Evolutionary conservation across 2,329 filamentous ascomycete genomes (phyloP).

Genomic region (Clonostachys byssicola): DNA sequence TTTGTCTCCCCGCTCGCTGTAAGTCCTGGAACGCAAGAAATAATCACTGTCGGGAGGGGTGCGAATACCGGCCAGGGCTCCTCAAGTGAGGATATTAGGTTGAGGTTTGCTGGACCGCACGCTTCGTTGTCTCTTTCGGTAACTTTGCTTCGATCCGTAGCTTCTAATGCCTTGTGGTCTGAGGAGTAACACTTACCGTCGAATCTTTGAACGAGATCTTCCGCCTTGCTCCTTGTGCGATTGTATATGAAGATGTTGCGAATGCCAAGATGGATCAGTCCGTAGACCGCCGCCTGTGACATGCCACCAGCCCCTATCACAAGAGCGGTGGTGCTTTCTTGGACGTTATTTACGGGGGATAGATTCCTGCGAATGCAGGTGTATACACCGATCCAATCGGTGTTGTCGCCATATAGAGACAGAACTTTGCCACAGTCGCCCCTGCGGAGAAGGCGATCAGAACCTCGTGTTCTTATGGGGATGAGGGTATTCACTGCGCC

Average conservation of each 20-base stretch:
- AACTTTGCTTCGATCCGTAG: background rate
- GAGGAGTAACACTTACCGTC: slow-evolving; percentile 7
- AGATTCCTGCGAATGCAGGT: slow-evolving; percentile 57
- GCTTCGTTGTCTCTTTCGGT: background rate
- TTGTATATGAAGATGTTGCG: slow-evolving; percentile 57
- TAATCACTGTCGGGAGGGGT: slow-evolving; percentile 6
- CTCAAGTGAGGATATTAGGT: slow-evolving; percentile 17
- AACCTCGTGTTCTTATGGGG: slow-evolving; percentile 42
- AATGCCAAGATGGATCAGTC: slow-evolving; percentile 55
- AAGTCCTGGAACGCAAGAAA: slow-evolving; percentile 5
- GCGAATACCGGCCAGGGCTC: slow-evolving; percentile 6
- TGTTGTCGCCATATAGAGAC: slow-evolving; percentile 61
- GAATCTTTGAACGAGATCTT: slow-evolving; percentile 35
- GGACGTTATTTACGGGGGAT: slow-evolving; percentile 50
- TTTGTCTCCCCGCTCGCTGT: slow-evolving; percentile 3
- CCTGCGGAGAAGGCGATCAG: slow-evolving; percentile 25
- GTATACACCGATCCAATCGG: slow-evolving; percentile 62
- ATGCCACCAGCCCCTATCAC: slow-evolving; percentile 40
- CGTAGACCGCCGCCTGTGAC: slow-evolving; percentile 47
- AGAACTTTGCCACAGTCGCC: slow-evolving; percentile 50
- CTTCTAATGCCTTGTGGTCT: background rate
- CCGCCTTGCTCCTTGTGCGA: slow-evolving; percentile 44
- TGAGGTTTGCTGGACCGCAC: background rate
- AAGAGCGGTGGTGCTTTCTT: slow-evolving; percentile 25
- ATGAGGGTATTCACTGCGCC: slow-evolving; percentile 63